phyloP scores from a whole-genome alignment of 306 rosid genomes.

The Pyrus betulifolia region DNA sequence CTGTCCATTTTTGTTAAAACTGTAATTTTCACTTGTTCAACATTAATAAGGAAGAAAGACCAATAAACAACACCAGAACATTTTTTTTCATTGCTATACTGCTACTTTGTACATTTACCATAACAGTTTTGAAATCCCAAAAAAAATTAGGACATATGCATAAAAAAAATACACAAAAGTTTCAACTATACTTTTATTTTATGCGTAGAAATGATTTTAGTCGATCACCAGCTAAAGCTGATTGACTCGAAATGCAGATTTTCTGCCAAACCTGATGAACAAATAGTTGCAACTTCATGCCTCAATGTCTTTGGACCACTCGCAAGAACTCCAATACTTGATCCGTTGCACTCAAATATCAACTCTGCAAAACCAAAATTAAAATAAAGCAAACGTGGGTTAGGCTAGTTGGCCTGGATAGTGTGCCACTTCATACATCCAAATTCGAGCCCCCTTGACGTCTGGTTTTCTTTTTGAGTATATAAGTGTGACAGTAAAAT shows the following conservation, averaged over 20 bases:
- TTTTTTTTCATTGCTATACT: not conserved
- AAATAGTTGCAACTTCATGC: constrained; percentile 68
- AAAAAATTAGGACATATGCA: not conserved
- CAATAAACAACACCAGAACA: not conserved
- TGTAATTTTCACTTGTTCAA: too few species aligned
- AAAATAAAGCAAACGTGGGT: not conserved
- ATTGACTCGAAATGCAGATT: constrained; percentile 62
- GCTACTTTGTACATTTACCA: not conserved
- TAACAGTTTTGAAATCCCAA: not conserved
- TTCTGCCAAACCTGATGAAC: constrained; percentile 41
- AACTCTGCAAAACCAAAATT: constrained; percentile 21
- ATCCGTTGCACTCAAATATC: constrained; percentile 30
- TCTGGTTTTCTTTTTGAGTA: too few species aligned
- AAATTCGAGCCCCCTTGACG: too few species aligned
- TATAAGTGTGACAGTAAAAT: not conserved
- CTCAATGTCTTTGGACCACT: constrained; percentile 63
- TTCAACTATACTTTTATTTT: too few species aligned
- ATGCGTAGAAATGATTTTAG: not conserved
- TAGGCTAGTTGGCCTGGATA: too few species aligned
- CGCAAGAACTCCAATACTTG: constrained; percentile 47
- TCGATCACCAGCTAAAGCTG: constrained; percentile 60
- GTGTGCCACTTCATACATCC: too few species aligned
- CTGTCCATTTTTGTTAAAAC: too few species aligned
- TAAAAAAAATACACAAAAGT: too few species aligned
- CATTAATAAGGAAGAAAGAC: too few species aligned